Evolutionary conservation across 352 stramenopile genomes (phyloP).

Genomic region (Globisporangium cystogenes): DNA sequence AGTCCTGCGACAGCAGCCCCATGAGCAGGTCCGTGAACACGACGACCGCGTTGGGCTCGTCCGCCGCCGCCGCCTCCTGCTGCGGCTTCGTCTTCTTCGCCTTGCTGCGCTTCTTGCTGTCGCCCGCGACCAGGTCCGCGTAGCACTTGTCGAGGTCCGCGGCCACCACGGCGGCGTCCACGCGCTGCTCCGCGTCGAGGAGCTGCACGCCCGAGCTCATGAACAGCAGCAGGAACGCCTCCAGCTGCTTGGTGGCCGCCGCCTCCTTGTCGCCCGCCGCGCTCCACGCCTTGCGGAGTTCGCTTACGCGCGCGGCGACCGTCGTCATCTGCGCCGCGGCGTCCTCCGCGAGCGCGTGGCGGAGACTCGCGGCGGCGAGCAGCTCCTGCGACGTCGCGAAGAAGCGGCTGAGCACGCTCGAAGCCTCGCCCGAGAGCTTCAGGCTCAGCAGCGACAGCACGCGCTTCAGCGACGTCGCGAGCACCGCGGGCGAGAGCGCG

Average conservation of each 20-base stretch:
- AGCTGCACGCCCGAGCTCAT: conserved; percentile 74
- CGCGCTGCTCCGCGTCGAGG: conserved; percentile 56
- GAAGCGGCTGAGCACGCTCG: conserved; percentile 46
- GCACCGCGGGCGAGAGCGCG: conserved; percentile 40
- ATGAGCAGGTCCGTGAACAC: conserved; percentile 82
- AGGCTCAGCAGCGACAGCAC: conserved; percentile 59
- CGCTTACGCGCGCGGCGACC: conserved; percentile 26
- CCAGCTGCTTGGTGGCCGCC: conserved; percentile 30
- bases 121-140: conserved; percentile 35
- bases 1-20: conserved; percentile 78
- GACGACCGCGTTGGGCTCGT: conserved; percentile 44
- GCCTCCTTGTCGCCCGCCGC: conserved; percentile 8
- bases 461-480: conserved; percentile 46
- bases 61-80: conserved; percentile 14
- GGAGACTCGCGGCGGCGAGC: conserved; percentile 25
- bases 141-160: conserved; percentile 73
- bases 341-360: conserved; percentile 33
- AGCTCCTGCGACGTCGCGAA: conserved; percentile 35
- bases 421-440: conserved; percentile 33
- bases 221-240: conserved; percentile 70
- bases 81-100: conserved; percentile 22
- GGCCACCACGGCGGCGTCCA: conserved; percentile 46
- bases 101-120: conserved; percentile 22
- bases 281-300: conserved; percentile 23
- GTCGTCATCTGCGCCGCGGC: conserved; percentile 23